These are phyloP conservation scores for Penicillium sp. DNA, from an alignment of 2,329 filamentous ascomycete species.

Conservation along the genomic window DNA sequence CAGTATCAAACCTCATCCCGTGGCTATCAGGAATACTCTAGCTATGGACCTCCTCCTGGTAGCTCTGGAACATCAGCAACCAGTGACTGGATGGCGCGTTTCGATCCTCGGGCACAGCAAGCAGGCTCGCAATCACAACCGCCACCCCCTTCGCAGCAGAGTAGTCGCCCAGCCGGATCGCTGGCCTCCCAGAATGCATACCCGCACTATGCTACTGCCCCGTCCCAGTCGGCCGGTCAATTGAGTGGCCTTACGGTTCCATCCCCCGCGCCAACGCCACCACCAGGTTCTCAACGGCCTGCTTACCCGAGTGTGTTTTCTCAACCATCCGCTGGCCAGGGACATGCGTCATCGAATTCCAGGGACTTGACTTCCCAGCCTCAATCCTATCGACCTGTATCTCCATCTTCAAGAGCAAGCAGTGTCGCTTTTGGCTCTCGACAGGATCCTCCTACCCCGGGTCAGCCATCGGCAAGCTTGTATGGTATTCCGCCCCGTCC, in stretches of 20 bases:
- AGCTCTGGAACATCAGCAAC: slow-evolving; percentile 29
- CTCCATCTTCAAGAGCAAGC: slow-evolving; percentile 33
- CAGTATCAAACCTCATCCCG: slow-evolving; percentile 32
- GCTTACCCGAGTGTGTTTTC: slow-evolving; percentile 32
- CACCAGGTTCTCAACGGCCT: slow-evolving; percentile 30
- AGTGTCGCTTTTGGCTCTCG: slow-evolving; percentile 33
- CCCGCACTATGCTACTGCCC: slow-evolving; percentile 28
- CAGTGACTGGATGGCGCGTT: slow-evolving; percentile 45
- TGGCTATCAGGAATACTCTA: slow-evolving; percentile 34
- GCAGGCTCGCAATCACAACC: slow-evolving; percentile 22
- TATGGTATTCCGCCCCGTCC: slow-evolving; percentile 33
- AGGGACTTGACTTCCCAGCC: slow-evolving; percentile 33
- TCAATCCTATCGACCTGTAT: slow-evolving; percentile 23
- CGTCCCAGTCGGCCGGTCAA: slow-evolving; percentile 24
- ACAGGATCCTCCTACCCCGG: slow-evolving; percentile 32
- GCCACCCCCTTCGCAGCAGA: slow-evolving; percentile 23
- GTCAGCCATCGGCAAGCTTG: slow-evolving; percentile 30
- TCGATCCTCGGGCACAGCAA: slow-evolving; percentile 42
- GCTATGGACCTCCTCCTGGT: slow-evolving; percentile 29
- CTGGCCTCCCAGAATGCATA: slow-evolving; percentile 30
- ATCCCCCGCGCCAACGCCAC: slow-evolving; percentile 38
- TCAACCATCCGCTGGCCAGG: slow-evolving; percentile 28
- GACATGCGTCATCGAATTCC: slow-evolving; percentile 23
- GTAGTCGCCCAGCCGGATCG: slow-evolving; percentile 20
- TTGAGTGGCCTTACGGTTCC: slow-evolving; percentile 30